phyloP scores from a whole-genome alignment of 2,329 filamentous ascomycete species.

The Fonsecaea erecta region DNA sequence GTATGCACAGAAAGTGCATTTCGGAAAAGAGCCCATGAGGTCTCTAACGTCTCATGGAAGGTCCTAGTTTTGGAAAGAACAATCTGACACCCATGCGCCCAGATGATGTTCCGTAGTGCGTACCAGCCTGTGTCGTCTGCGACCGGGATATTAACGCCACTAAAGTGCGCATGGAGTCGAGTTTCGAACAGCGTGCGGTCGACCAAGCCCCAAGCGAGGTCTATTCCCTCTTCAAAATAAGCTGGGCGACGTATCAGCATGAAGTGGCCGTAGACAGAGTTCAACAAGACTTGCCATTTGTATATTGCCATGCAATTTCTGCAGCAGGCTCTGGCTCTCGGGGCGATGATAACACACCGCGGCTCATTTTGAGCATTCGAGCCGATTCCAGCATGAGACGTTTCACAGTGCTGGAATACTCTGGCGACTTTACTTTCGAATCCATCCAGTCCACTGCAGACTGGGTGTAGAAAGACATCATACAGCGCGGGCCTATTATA shows the following conservation, averaged over 20 bases:
- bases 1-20: conserved; percentile 26
- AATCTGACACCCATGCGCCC: conserved; percentile 21
- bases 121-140: conserved; percentile 21
- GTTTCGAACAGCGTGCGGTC: conserved; percentile 10
- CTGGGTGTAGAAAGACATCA: conserved; percentile 22
- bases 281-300: conserved; percentile 1
- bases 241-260: background rate
- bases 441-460: conserved; percentile 19
- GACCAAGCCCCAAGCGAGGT: conserved; percentile 10
- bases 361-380: conserved; percentile 21
- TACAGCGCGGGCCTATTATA: conserved; percentile 13
- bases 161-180: conserved; percentile 18
- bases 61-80: conserved; percentile 11
- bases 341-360: conserved; percentile 1
- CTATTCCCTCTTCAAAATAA: conserved; percentile 14
- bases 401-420: conserved; percentile 9
- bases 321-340: conserved; percentile 16
- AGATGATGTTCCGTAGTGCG: conserved; percentile 22
- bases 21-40: conserved; percentile 17
- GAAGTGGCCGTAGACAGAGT: background rate
- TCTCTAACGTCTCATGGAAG: conserved; percentile 1
- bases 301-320: conserved; percentile 20
- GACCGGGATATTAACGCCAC: background rate
- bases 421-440: conserved; percentile 12
- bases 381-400: conserved; percentile 7